Evolutionary conservation across 106 monocot genomes (phyloP), one percentile per base, ranked within the genome.

Genomic region (Platanthera guangdongensis): DNA sequence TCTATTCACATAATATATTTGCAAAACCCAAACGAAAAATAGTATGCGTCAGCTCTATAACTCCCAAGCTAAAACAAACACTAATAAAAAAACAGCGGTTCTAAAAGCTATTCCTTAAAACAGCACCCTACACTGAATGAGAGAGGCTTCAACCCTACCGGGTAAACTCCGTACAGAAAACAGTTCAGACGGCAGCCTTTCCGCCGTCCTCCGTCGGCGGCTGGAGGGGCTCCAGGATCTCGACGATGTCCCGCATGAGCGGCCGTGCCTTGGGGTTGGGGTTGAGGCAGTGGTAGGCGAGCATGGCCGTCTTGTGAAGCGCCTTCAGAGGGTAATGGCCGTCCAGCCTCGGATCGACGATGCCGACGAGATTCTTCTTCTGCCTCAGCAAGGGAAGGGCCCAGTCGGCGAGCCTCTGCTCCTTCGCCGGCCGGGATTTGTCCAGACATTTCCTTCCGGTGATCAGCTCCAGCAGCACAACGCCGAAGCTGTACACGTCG

Each of bases 191-290:
- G 67, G 9, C 11, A 4, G 7, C 2, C 5, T 25, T 30, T 2
- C 32, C 39, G 25, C 3, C 47, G 25, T 7, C 16, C 47, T 78
- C 81, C 49, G 67, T 15, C 32, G 85, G 53, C 8, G 70, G 13
- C 74, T 86, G 91, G 76, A 91, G 88, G 46, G 88, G 88, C 28
- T 88, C 88, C 19, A 91, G 80, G 5, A 78, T 64, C 50, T 83
- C 78, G 14, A 91, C 88, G 25, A 91, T 78, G 45, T 91, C 91
- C 59, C 88, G 85, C 88, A 91, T 91, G 7, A 86, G 80, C 47
- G 91, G 91, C 77, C 91, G 88, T 45, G 91, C 91, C 80, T 91
- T 91, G 4, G 91, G 91, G 51, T 91, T 84, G 4, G 76, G 79
- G 70, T 80, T 85, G 18, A 91, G 82, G 55, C 91, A 91, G 62